Evolutionary conservation across 164 flowering plant genomes (phyloP).

Genomic region (Hamamelis virginiana): DNA sequence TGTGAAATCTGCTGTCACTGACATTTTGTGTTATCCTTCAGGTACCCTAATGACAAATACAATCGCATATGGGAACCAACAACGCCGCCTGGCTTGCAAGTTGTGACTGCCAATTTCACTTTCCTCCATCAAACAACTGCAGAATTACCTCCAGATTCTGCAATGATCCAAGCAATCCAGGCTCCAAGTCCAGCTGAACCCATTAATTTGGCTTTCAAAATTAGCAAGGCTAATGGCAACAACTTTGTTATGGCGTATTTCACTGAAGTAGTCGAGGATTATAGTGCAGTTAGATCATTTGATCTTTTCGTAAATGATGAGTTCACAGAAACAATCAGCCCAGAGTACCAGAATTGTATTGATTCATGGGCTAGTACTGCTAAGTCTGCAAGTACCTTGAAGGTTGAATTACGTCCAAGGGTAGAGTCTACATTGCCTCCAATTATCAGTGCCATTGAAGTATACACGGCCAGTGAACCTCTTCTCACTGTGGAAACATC

Average conservation of each 20-base stretch:
- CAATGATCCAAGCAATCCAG: slow-evolving; percentile 4
- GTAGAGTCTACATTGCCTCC: neutral
- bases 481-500: slow-evolving; percentile 2
- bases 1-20: neutral
- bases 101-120: neutral
- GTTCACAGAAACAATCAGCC: neutral
- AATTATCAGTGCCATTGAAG: slow-evolving; percentile 13
- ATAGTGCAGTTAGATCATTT: slow-evolving; percentile 4
- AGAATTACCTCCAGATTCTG: slow-evolving; percentile 12
- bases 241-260: slow-evolving; percentile 7
- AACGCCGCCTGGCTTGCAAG: neutral
- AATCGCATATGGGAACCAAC: slow-evolving; percentile 18
- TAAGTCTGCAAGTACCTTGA: neutral
- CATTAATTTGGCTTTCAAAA: neutral
- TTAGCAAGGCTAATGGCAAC: neutral
- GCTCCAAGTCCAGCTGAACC: neutral
- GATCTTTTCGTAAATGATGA: neutral
- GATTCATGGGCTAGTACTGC: neutral
- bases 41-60: slow-evolving; percentile 19
- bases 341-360: slow-evolving; percentile 7
- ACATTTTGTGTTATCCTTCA: neutral
- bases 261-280: slow-evolving; percentile 4
- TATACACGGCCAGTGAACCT: slow-evolving; percentile 8
- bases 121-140: neutral
- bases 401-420: neutral